Conservation (phyloP, 2,329 filamentous ascomycete species). For the Plenodomus tracheiphilus region DNA sequence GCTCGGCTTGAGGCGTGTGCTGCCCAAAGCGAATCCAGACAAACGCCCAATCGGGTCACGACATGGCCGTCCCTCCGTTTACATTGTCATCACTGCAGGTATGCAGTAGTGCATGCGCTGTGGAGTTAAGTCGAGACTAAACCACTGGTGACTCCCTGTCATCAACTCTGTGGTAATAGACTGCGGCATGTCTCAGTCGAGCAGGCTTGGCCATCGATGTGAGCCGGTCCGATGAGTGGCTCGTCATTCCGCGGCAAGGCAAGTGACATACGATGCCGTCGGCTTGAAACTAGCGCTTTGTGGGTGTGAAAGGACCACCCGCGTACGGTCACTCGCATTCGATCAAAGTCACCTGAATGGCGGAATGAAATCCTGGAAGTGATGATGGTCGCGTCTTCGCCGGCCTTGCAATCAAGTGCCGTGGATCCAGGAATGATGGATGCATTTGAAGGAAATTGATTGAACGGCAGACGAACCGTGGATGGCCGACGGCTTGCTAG, state of each 20-base stretch:
- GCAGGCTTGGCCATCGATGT: constrained; percentile 5
- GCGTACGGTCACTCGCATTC: constrained; percentile 14
- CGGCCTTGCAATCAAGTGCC: background rate
- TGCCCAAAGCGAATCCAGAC: constrained; percentile 8
- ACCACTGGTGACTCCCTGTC: background rate
- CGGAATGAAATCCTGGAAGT: background rate
- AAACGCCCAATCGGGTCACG: background rate
- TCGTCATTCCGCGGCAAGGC: constrained; percentile 5
- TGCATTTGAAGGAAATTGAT: constrained; percentile 3
- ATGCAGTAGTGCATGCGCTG: background rate
- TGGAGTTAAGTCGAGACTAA: background rate
- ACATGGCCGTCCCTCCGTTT: background rate
- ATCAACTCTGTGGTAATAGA: background rate
- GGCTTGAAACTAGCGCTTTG: constrained; percentile 1
- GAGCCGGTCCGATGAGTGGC: constrained; percentile 4
- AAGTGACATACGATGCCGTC: constrained; percentile 6
- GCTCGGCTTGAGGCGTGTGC: background rate
- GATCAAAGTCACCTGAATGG: constrained; percentile 18
- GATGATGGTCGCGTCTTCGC: background rate
- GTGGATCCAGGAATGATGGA: constrained; percentile 1
- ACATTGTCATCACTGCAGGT: constrained; percentile 1
- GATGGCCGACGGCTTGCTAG: constrained; percentile 8
- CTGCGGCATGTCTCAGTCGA: constrained; percentile 18
- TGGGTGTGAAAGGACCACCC: background rate
- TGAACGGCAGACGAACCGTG: constrained; percentile 4